Percentiles rank a stretch among this genome's conserved stretches.
phyloP scores from a whole-genome alignment of 2,329 filamentous ascomycete species.

The Colletotrichum somersetense region DNA sequence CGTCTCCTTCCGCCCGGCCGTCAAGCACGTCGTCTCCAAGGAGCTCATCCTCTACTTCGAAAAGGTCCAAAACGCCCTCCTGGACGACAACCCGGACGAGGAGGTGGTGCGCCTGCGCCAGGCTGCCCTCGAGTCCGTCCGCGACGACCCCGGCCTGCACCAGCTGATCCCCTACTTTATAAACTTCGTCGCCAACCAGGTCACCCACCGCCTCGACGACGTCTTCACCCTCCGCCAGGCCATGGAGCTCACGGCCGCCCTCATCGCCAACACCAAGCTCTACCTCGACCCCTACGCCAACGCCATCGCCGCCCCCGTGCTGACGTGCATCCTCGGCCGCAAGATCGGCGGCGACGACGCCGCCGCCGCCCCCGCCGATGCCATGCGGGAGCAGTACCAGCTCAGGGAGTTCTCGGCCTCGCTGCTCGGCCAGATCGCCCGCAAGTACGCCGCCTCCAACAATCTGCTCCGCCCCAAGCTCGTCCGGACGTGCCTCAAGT shows the following conservation, averaged over 20 bases:
- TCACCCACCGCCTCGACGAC: slow-evolving; percentile 93
- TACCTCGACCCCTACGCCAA: slow-evolving; percentile 75
- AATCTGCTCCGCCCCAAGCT: slow-evolving; percentile 88
- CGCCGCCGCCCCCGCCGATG: slow-evolving; percentile 64
- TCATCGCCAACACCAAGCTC: slow-evolving; percentile 85
- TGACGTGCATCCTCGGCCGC: slow-evolving; percentile 90
- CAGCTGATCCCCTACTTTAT: slow-evolving; percentile 97
- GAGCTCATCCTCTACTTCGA: slow-evolving; percentile 98
- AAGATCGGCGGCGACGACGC: slow-evolving; percentile 75
- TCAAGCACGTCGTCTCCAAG: slow-evolving; percentile 96
- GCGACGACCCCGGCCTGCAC: slow-evolving; percentile 91
- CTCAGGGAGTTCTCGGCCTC: slow-evolving; percentile 88
- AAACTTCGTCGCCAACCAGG: slow-evolving; percentile 94
- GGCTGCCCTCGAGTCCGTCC: slow-evolving; percentile 86
- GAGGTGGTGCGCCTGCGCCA: slow-evolving; percentile 78
- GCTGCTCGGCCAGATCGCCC: slow-evolving; percentile 82
- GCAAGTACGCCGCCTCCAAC: slow-evolving; percentile 84
- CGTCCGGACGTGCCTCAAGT: slow-evolving; percentile 91
- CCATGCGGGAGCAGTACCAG: slow-evolving; percentile 75
- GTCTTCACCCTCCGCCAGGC: slow-evolving; percentile 90
- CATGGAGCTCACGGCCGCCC: slow-evolving; percentile 88
- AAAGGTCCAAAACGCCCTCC: slow-evolving; percentile 88
- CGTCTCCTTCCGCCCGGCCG: slow-evolving; percentile 85
- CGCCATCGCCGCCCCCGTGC: slow-evolving; percentile 83
- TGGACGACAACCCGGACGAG: slow-evolving; percentile 89